Percentiles rank a stretch among this genome's conserved stretches.
Evolutionary conservation across 2,329 filamentous ascomycete species (phyloP).

Genomic region (Fusarium algeriense): DNA sequence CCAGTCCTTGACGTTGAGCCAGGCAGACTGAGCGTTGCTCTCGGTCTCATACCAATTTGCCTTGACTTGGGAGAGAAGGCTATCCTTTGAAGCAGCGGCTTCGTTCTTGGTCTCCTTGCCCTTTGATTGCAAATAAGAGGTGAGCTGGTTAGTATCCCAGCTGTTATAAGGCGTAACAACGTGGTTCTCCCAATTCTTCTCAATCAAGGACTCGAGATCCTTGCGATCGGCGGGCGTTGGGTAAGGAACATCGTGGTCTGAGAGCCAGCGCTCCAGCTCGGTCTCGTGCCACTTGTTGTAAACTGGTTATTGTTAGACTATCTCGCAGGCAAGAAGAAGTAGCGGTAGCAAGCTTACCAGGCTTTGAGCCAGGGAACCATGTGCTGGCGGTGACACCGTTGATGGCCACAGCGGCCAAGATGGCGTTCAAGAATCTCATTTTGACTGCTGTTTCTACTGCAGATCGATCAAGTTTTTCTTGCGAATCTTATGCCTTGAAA

Average conservation of each 20-base stretch:
- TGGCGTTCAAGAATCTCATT: conserved; percentile 83
- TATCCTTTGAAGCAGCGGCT: conserved; percentile 76
- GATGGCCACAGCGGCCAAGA: conserved; percentile 78
- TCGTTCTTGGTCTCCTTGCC: conserved; percentile 77
- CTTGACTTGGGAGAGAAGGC: conserved; percentile 77
- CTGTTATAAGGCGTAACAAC: conserved; percentile 80
- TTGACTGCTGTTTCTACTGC: conserved; percentile 45
- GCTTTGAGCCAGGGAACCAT: conserved; percentile 82
- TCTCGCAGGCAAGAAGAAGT: not conserved
- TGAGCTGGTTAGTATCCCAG: conserved; percentile 79
- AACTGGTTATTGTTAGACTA: conserved; percentile 63
- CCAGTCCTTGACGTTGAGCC: conserved; percentile 84
- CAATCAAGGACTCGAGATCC: conserved; percentile 91
- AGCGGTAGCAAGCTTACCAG: conserved; percentile 69
- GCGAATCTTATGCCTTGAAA: not conserved
- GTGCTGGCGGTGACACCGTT: conserved; percentile 77
- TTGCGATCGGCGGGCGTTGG: conserved; percentile 92
- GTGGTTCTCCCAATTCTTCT: conserved; percentile 87
- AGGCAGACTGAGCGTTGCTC: conserved; percentile 79
- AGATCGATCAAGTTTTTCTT: not conserved
- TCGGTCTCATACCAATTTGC: conserved; percentile 82
- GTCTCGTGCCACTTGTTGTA: conserved; percentile 99
- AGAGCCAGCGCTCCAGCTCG: conserved; percentile 96
- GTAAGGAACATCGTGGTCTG: conserved; percentile 90
- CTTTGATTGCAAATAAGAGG: conserved; percentile 75